phyloP scores from a whole-genome alignment of 106 monocot species.

The Vanilla planifolia region DNA sequence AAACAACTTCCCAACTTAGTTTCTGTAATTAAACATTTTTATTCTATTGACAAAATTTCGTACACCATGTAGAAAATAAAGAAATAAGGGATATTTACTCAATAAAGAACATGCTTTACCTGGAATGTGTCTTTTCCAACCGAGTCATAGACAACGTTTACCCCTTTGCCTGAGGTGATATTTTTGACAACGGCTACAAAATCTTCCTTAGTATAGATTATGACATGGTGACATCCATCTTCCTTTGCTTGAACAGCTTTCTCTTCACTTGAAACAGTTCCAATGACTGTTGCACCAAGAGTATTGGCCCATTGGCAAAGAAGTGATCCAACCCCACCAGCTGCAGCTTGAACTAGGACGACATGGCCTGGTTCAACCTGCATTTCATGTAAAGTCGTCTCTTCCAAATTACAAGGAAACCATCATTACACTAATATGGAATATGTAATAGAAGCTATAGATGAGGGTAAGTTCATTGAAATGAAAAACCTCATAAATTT shows the following conservation, averaged over 20 bases:
- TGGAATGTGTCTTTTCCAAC: constrained; percentile 81
- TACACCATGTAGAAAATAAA: no score
- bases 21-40: no score
- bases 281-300: constrained; percentile 75
- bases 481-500: no score
- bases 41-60: no score
- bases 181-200: constrained; percentile 40
- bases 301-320: constrained; percentile 86
- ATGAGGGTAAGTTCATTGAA: no score
- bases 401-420: no score
- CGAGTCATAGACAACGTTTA: constrained; percentile 77
- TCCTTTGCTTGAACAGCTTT: constrained; percentile 67
- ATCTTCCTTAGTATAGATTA: constrained; percentile 66
- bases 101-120: constrained; percentile 27
- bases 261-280: constrained; percentile 64
- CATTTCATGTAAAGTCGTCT: neutral
- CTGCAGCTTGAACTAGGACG: constrained; percentile 74
- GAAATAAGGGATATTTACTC: no score
- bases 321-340: constrained; percentile 74
- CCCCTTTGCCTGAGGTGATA: constrained; percentile 68
- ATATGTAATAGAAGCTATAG: no score
- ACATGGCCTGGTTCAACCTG: constrained; percentile 70
- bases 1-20: no score
- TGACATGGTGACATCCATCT: constrained; percentile 78
- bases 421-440: no score